These are phyloP conservation scores for Zostera marina DNA, from an alignment of 116 monocot species.

Conservation along the genomic window DNA sequence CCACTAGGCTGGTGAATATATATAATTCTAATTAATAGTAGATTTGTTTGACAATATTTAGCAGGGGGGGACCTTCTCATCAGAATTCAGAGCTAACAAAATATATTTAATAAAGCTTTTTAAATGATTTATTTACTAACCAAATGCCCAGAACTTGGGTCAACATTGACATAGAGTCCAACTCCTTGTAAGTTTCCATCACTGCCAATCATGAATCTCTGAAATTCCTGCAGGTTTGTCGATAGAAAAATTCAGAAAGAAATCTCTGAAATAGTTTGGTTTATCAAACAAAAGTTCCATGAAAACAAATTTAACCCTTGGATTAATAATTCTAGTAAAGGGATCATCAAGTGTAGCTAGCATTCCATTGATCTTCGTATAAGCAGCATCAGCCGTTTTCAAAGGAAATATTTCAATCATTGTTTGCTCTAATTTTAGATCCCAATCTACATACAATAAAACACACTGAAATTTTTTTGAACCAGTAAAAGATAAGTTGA, in stretches of 20 bases:
- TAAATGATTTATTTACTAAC: conserved; percentile 25
- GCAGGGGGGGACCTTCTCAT: neutral
- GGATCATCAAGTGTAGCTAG: conserved; percentile 85
- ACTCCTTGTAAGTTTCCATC: conserved; percentile 95
- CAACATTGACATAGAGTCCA: conserved; percentile 74
- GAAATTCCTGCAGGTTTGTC: conserved; percentile 53
- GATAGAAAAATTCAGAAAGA: neutral
- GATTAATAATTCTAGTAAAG: conserved; percentile 82
- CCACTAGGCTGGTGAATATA: neutral
- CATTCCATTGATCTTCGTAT: conserved; percentile 87
- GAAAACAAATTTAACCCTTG: conserved; percentile 27
- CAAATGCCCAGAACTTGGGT: conserved; percentile 61
- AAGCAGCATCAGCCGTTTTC: conserved; percentile 83
- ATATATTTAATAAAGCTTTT: neutral
- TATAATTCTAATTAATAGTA: neutral
- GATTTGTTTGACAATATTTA: neutral
- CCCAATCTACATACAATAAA: conserved; percentile 60
- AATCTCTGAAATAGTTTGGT: neutral
- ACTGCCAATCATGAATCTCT: conserved; percentile 86
- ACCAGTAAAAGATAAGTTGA: neutral
- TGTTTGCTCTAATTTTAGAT: conserved; percentile 77
- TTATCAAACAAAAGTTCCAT: neutral
- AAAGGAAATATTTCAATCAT: conserved; percentile 94
- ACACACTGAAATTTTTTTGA: neutral
- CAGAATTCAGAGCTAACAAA: too few relatives aligned